phyloP scores from a whole-genome alignment of 345 rosid genomes.

The Nephelium lappaceum region DNA sequence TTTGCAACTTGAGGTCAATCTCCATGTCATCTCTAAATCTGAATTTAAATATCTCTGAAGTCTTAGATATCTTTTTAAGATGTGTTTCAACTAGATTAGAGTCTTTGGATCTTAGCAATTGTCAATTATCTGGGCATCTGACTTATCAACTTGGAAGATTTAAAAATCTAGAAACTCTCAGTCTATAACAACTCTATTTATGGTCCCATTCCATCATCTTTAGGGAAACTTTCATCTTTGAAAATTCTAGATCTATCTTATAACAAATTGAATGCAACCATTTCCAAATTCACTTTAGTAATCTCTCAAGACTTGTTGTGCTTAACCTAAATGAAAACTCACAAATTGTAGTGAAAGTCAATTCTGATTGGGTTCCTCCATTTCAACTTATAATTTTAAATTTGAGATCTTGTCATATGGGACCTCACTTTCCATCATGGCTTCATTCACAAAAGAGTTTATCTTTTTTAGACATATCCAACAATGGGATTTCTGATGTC shows the following conservation, averaged over 20 bases:
- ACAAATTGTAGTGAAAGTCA: slow-evolving; percentile 13
- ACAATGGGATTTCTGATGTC: slow-evolving; percentile 25
- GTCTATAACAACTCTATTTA: not conserved
- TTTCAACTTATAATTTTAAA: slow-evolving; percentile 23
- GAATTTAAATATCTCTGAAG: not conserved
- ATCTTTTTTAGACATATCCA: slow-evolving; percentile 26
- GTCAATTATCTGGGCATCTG: not conserved
- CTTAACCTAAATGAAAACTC: no score
- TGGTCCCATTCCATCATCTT: not conserved
- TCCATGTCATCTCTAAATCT: not conserved
- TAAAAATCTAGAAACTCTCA: not conserved
- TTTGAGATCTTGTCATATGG: slow-evolving; percentile 24
- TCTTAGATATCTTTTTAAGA: slow-evolving; percentile 1
- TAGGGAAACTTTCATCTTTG: not conserved
- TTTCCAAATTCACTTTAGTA: slow-evolving; percentile 16
- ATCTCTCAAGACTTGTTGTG: no score
- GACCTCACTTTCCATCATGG: slow-evolving; percentile 38
- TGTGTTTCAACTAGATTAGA: not conserved
- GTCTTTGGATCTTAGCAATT: not conserved
- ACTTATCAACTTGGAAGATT: slow-evolving; percentile 5
- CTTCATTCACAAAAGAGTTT: slow-evolving; percentile 20
- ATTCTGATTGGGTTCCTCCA: slow-evolving; percentile 33
- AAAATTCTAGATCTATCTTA: not conserved
- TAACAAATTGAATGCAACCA: not conserved
- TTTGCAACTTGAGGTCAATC: slow-evolving; percentile 12